Base-by-base conservation (phyloP, 805 yeast genomes). In the Saccharomycopsis selenospora region DNA sequence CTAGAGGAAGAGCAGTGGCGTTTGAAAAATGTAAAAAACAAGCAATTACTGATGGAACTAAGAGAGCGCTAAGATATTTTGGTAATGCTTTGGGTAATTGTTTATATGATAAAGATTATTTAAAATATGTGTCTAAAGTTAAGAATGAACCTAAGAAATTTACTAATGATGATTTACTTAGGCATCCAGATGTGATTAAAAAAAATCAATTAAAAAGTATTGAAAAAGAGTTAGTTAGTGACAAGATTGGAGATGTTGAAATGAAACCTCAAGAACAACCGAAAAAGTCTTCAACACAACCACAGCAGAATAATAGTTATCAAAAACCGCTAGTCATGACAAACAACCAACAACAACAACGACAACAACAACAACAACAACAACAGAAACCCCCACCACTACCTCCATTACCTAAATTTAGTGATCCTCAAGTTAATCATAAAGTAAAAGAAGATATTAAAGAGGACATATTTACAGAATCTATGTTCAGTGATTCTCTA, bases 51-150 rank as follows among this genome's bases (percentile, higher is more conserved):
- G 95, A 85, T 66, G 95, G 86, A 0, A 64, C 85, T 58, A 85
- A 85, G 60, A 68, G 95, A 54, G 84, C 90, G 20, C 68, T 85
- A 51, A 72, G 95, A 59, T 82, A 85, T 49, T 85, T 83, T 61
- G 95, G 95, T 42, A 85, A 84, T 60, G 87, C 86, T 0, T 65
- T 85, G 59, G 95, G 95, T 1, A 85, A 85, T 58, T 85, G 95
- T 64, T 72, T 85, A n/a, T 85, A 85, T 57, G 95, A 85, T 60
- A 81, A 81, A 57, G 79, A 77, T 45, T 82, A 80, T 50, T 61
- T 83, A 38, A 70, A 71, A 33, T 70, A 75, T 53, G 70, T 79
- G 46, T 68, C 70, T 38, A 74, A 75, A 51, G 72, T 75, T 26
- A 62, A 63, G 40, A 64, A 63, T 17, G 59, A 61, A 2, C 66